Base-by-base conservation (phyloP, 495 filamentous ascomycete genomes). In the Penicillium dipodomyicola region DNA sequence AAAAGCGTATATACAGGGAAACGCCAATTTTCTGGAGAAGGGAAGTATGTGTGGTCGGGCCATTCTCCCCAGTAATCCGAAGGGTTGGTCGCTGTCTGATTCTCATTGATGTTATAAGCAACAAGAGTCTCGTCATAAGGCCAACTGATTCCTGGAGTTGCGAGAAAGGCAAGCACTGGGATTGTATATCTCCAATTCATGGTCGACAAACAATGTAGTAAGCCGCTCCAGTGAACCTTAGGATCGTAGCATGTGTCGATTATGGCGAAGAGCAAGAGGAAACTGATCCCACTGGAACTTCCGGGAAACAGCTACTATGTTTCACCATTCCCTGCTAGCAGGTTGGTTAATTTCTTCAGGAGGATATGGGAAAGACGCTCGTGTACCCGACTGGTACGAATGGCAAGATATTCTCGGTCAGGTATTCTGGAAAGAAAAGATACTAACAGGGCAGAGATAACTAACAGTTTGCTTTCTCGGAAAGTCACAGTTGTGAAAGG, bases 1-100 rank as follows among this genome's bases (percentile, higher is more conserved):
- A 88, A 86, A 27, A 90, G 59, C 5, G 85, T 87, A 62, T 90
- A 91, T 56, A 88, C 82, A 0, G 87, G 87, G 56, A 91, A 79
- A 20, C 87, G 77, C 87, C 87, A 91, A 60, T 84, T 88, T 1
- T 68, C 60, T 0, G 87, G 87, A 1, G 87, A 89, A 0, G 79
- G 76, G 14, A 65, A 63, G 61, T 82, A 87, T 9, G 62, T 70
- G 59, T 84, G 80, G 49, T 79, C 72, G 14, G 74, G 67, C 78
- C 87, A 88, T 69, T 76, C 62, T 12, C 82, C 82, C 64, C 72
- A 79, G 69, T 90, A 90, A 30, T 90, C 77, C 14, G 82, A 69
- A 2, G 87, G 84, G 43, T 75, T 63, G 17, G 60, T 74, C 9
- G 87, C 84, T n/a, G 73, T 65, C 55, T 78, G 61, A 67, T 89